Conservation (phyloP, 306 rosid genomes). For the Senna tora region DNA sequence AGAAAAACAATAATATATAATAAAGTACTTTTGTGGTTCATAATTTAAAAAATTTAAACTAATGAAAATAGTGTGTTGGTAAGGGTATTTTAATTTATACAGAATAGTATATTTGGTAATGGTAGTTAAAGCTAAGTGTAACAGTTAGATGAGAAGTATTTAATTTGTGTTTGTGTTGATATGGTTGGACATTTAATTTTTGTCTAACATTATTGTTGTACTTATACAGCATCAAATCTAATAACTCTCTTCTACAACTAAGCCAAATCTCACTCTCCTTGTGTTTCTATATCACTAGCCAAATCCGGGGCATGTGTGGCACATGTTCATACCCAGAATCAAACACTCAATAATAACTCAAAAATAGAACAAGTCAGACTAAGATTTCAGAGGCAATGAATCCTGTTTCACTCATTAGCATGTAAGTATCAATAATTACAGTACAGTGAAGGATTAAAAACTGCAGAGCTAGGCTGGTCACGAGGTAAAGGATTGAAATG, state of each 20-base stretch:
- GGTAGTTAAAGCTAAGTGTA: slow-evolving; percentile 12
- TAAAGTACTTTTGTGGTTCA: no score
- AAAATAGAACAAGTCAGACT: background rate
- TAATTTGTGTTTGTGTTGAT: background rate
- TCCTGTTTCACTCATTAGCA: background rate
- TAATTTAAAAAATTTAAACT: no score
- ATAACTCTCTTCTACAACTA: background rate
- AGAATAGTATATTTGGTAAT: background rate
- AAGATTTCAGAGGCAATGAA: background rate
- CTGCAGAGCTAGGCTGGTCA: background rate
- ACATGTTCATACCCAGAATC: background rate
- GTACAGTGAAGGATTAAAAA: background rate
- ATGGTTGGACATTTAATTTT: slow-evolving; percentile 27
- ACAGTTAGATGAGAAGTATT: background rate
- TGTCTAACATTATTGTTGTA: slow-evolving; percentile 33
- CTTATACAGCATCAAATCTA: slow-evolving; percentile 1
- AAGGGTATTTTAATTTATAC: background rate
- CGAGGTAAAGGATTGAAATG: slow-evolving; percentile 8
- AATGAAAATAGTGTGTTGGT: no score
- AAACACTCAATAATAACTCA: background rate
- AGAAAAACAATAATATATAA: no score
- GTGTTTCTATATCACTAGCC: slow-evolving; percentile 33
- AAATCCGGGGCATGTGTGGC: slow-evolving; percentile 30
- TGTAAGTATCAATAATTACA: background rate
- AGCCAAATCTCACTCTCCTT: slow-evolving; percentile 36